Evolutionary conservation across 192 early-diverging fungal genomes (phyloP), one percentile per base, ranked within the genome.

Genomic region (Spizellomyces sp.): DNA sequence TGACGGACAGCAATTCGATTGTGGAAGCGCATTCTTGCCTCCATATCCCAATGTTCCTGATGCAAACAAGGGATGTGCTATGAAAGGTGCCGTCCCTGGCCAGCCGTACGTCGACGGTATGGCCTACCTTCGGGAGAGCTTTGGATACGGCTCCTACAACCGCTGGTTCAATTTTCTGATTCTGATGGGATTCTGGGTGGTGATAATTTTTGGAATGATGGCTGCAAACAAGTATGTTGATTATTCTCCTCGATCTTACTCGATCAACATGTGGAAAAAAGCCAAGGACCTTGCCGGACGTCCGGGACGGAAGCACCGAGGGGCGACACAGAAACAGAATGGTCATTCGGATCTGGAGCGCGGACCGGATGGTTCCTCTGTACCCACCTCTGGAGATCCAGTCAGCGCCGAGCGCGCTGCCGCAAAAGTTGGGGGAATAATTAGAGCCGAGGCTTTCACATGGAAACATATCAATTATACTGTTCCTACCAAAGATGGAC

Each of bases 381-480:
- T 36, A 36, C 19, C 41, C 19, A 27, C 14, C 59, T 12, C 17
- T 41, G 58, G 68, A 5, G 58, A 45, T 1, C 12, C 19, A 6
- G 4, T 2, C 17, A 19, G 50, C 14, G 17, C 14, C 17, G 50
- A 19, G 14, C 12, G 17, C 17, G 4, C 50, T 4, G 6, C 68
- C 58, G 68, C 12, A 9, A 21, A 58, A 4, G 14, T 12, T 27
- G 54, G 56, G 1, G 68, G 41, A 5, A 27, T 45, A n/a, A 70
- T 59, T 57, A 42, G 50, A 22, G 68, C 68, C 14, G 68, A 70
- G 68, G 47, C 62, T 36, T 72, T 72, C 44, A 64, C 62, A 9
- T 72, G 70, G 70, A 63, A 86, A 59, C 73, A 87, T 56, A 67
- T 93, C 46, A 76, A 88, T 63, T 95, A 92, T 74, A 79, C 83